A percentile compares a stretch with the other conserved stretches of the same genome.
Conservation (phyloP, 306 rosid species). For the Prunus salicina region DNA sequence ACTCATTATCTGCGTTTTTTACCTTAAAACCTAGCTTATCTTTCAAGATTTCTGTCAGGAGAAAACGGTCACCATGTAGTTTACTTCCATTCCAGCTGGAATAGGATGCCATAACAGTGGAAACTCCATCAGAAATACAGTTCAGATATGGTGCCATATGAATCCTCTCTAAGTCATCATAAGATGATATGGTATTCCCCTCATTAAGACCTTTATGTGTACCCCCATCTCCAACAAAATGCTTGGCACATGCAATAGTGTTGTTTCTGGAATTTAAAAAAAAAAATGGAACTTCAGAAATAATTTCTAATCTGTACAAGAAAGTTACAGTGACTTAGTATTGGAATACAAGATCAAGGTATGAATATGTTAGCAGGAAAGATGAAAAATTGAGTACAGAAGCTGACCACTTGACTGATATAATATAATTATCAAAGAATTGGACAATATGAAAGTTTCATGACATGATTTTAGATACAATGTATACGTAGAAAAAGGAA, state of each 20-base stretch:
- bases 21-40: slow-evolving; percentile 82
- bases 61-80: slow-evolving; percentile 64
- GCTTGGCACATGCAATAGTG: slow-evolving; percentile 91
- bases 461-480: background rate
- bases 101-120: slow-evolving; percentile 83
- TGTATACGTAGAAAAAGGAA: background rate
- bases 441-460: background rate
- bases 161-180: slow-evolving; percentile 70
- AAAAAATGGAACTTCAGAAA: slow-evolving; percentile 12
- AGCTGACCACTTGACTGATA: background rate
- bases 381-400: background rate
- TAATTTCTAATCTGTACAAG: background rate
- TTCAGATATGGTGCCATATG: slow-evolving; percentile 88
- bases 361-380: background rate
- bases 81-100: slow-evolving; percentile 81
- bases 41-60: slow-evolving; percentile 71
- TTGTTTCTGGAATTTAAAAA: slow-evolving; percentile 50
- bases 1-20: background rate
- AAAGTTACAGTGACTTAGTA: background rate
- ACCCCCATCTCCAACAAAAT: slow-evolving; percentile 96
- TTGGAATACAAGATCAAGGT: slow-evolving; percentile 7
- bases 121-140: slow-evolving; percentile 82
- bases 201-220: slow-evolving; percentile 76
- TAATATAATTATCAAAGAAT: background rate
- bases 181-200: slow-evolving; percentile 66